Conservation (phyloP, 2,329 filamentous ascomycete species). For the Hymenoscyphus linearis region DNA sequence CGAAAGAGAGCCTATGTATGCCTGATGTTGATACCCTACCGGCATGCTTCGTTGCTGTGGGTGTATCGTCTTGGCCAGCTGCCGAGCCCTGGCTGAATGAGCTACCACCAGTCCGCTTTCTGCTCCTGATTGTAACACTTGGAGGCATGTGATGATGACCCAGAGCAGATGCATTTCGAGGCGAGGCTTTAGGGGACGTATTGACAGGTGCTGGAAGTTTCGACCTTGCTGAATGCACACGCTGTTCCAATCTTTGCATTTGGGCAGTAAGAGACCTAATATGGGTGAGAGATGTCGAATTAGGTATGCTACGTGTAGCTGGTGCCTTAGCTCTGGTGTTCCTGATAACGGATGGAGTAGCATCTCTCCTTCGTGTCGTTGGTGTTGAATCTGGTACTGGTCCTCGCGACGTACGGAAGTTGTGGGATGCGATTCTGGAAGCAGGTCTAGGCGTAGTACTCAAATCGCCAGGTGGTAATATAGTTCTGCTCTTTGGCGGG, state of each 20-base stretch:
- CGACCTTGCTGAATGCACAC: conserved; percentile 85
- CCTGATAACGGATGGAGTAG: conserved; percentile 33
- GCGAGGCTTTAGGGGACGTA: conserved; percentile 77
- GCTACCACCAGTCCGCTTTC: conserved; percentile 59
- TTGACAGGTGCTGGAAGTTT: conserved; percentile 78
- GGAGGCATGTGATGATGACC: conserved; percentile 44
- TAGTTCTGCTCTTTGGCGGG: conserved; percentile 39
- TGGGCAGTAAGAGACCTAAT: conserved; percentile 92
- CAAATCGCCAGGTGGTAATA: conserved; percentile 50
- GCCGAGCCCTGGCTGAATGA: conserved; percentile 29
- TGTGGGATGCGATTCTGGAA: conserved; percentile 20
- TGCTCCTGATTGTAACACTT: conserved; percentile 60
- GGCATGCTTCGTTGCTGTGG: conserved; percentile 44
- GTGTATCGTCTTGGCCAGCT: conserved; percentile 26
- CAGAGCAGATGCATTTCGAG: conserved; percentile 45
- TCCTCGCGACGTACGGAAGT: conserved; percentile 24
- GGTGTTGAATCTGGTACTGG: conserved; percentile 18
- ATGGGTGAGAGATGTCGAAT: conserved; percentile 74
- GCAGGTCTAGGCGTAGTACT: conserved; percentile 50
- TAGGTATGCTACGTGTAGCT: conserved; percentile 40
- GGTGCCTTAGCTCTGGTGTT: conserved; percentile 39
- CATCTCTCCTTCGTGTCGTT: conserved; percentile 22
- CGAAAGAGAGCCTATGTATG: conserved; percentile 59
- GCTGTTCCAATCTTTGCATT: conserved; percentile 92
- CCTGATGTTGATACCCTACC: conserved; percentile 57